Conservation (phyloP, 2,329 filamentous ascomycete species). For the Akanthomyces lecanii region DNA sequence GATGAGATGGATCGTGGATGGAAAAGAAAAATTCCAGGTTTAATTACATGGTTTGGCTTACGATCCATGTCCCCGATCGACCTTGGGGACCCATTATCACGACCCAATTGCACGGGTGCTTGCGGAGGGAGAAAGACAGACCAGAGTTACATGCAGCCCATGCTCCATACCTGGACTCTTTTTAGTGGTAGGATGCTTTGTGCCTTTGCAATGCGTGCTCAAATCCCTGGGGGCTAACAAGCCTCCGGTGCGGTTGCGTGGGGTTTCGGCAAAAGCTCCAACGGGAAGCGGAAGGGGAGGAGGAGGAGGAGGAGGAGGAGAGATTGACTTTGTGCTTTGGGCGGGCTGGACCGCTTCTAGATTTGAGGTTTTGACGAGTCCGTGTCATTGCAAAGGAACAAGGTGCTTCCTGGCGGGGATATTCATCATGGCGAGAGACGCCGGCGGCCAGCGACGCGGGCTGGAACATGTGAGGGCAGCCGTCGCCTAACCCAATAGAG, state of each 20-base stretch:
- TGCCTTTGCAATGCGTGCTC: background rate
- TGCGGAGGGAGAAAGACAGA: background rate
- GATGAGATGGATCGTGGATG: constrained; percentile 1
- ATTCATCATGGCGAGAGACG: background rate
- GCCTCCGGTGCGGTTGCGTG: background rate
- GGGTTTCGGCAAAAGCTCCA: background rate
- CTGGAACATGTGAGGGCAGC: no score
- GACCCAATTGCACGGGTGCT: background rate
- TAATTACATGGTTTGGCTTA: background rate
- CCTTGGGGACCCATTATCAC: background rate
- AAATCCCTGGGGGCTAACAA: background rate
- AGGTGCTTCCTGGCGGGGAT: no score
- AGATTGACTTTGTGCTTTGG: background rate
- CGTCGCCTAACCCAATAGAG: no score
- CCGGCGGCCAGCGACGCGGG: no score
- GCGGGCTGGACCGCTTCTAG: background rate
- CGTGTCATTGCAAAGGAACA: background rate
- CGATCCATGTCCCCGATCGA: constrained; percentile 11
- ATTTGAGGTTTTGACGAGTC: background rate
- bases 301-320: background rate
- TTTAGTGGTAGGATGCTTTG: background rate
- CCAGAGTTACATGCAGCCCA: background rate
- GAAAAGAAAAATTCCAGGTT: background rate
- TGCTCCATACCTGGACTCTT: background rate
- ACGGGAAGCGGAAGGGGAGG: no score